Percentiles rank a stretch among this genome's conserved stretches.
Conservation (phyloP, 352 stramenopile genomes). For the Phytophthora boehmeriae region DNA sequence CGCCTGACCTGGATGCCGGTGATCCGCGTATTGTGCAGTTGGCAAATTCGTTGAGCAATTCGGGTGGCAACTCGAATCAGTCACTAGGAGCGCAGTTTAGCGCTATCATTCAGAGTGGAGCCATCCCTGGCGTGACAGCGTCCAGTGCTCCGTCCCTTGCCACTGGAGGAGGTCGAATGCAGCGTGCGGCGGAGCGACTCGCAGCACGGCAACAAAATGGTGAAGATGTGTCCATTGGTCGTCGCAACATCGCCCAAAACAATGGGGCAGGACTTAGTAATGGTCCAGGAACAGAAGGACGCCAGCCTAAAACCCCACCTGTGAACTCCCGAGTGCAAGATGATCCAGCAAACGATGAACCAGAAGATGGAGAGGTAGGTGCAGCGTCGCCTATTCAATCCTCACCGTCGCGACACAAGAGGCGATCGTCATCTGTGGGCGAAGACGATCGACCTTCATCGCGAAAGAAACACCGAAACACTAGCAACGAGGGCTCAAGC, state of each 20-base stretch:
- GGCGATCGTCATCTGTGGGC: constrained; percentile 40
- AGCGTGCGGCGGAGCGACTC: constrained; percentile 67
- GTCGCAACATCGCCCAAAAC: constrained; percentile 15
- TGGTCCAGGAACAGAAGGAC: constrained; percentile 32
- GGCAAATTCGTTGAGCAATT: constrained; percentile 45
- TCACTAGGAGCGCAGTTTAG: constrained; percentile 74
- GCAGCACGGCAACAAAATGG: constrained; percentile 52
- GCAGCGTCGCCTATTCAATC: constrained; percentile 32
- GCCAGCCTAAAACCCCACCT: constrained; percentile 42
- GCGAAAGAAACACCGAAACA: constrained; percentile 43
- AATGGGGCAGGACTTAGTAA: constrained; percentile 25
- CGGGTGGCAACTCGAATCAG: constrained; percentile 48
- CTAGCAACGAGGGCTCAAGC: constrained; percentile 32
- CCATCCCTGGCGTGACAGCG: constrained; percentile 37
- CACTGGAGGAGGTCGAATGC: constrained; percentile 62
- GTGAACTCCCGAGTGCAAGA: constrained; percentile 22
- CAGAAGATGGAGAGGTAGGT: constrained; percentile 64
- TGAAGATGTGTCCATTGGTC: constrained; percentile 16
- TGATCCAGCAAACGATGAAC: constrained; percentile 33
- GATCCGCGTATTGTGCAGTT: constrained; percentile 70
- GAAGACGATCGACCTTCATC: constrained; percentile 25
- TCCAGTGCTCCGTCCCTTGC: constrained; percentile 21
- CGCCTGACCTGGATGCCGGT: constrained; percentile 54
- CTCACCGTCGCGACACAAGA: constrained; percentile 41
- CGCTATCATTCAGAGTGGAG: constrained; percentile 73